phyloP scores from a whole-genome alignment of 2,329 filamentous ascomycete genomes.

The Hypoxylon sp. region DNA sequence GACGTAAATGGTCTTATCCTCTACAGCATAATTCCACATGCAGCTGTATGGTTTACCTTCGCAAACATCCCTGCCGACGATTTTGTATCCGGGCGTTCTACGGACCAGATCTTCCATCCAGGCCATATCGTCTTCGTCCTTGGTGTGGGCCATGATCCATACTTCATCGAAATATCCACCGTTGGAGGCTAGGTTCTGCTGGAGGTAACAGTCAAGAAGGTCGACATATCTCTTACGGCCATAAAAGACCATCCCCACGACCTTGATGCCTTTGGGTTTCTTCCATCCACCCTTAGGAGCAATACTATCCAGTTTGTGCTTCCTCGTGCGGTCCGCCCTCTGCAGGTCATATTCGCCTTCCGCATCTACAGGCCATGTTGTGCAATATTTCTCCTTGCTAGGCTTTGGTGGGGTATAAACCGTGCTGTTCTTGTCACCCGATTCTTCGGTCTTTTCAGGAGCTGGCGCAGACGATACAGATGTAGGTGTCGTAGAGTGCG shows the following conservation, averaged over 20 bases:
- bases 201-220: constrained; percentile 63
- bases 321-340: constrained; percentile 31
- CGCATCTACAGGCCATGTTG: constrained; percentile 51
- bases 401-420: constrained; percentile 28
- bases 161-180: constrained; percentile 63
- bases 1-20: constrained; percentile 59
- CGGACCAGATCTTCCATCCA: constrained; percentile 59
- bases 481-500: background rate
- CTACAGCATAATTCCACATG: constrained; percentile 53
- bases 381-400: constrained; percentile 47
- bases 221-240: constrained; percentile 62
- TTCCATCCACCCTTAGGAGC: constrained; percentile 52
- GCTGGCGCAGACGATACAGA: constrained; percentile 17
- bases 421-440: constrained; percentile 7
- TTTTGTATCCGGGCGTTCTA: constrained; percentile 58
- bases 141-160: constrained; percentile 62
- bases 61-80: constrained; percentile 54
- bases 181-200: constrained; percentile 62
- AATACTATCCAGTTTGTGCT: constrained; percentile 45
- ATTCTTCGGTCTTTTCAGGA: constrained; percentile 2
- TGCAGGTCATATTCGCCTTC: constrained; percentile 45
- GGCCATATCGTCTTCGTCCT: constrained; percentile 57
- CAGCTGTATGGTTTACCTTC: constrained; percentile 57
- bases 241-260: constrained; percentile 65
- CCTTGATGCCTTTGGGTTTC: constrained; percentile 53